A percentile compares a stretch with the other conserved stretches of the same genome.
These are phyloP conservation scores for Solanum chmielewskii DNA, from an alignment of 257 asterid genomes.

Conservation along the genomic window DNA sequence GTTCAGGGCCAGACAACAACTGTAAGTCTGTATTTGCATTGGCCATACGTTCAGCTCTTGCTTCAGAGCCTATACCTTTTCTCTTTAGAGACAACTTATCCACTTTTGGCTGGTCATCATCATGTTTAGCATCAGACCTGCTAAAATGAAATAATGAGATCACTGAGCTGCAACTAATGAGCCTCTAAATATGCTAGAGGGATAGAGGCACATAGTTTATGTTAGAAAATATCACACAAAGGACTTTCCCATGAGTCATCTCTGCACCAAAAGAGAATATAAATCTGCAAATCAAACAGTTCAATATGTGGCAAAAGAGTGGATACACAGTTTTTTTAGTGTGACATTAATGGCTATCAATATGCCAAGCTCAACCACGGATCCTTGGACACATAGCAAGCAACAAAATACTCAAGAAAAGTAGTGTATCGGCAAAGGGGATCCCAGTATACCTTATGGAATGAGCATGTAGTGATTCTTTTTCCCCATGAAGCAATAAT, in stretches of 20 bases:
- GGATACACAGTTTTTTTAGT: neutral
- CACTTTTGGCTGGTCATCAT: conserved; percentile 52
- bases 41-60: conserved; percentile 74
- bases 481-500: neutral
- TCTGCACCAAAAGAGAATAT: neutral
- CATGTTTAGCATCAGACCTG: conserved; percentile 42
- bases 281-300: neutral
- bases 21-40: conserved; percentile 82
- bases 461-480: neutral
- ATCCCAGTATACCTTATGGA: neutral
- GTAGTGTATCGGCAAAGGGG: neutral
- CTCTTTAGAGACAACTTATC: conserved; percentile 69
- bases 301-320: neutral
- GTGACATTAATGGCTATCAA: neutral
- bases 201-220: neutral
- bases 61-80: conserved; percentile 90
- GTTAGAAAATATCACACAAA: neutral
- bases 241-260: neutral
- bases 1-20: conserved; percentile 76
- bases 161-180: neutral
- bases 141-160: neutral
- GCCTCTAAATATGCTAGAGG: neutral
- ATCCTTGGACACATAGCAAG: neutral
- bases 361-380: neutral
- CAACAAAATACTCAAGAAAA: neutral